Evolutionary conservation across 2,329 filamentous ascomycete species (phyloP), one percentile per base, ranked within the genome.

Genomic region (Pestalotiopsis sp.): DNA sequence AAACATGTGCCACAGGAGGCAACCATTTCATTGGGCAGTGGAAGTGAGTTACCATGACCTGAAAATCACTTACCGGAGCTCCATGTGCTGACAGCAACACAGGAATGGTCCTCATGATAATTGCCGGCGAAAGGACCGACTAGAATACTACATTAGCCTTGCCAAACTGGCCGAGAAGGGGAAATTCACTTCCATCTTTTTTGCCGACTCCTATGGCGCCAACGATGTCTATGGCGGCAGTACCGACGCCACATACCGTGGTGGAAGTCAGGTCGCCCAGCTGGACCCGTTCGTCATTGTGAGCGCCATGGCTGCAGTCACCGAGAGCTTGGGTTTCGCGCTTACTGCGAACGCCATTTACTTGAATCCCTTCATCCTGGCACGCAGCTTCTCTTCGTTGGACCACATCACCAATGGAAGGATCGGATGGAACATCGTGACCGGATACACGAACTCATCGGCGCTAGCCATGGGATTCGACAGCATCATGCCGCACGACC

Each of bases 391-490:
- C 17, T 39, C 60, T 6, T 39, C 27, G 6, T 23, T 49, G 60
- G 60, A 63, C 12, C 60, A 63, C 38, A 12, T 63, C 11, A 39
- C 60, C 31, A 39, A 63, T n/a, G 60, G 60, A n/a, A 23, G 60
- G 6, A 25, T 63, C 14, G 60, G 14, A 36, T 63, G 31, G 31
- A 63, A 63, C 36, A 25, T 63, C 23, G 60, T 63, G 20, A 63
- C 60, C 7, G 14, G 23, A 4, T 61, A n/a, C 20, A 17, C 23
- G 7, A 61, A 61, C 9, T 17, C 14, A 17, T n/a, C 58, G 13
- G 58, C 58, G 6, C 23, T 23, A 2, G 23, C 23, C 13, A 25
- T 61, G 20, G 58, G 58, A 31, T 27, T 27, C 20, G 58, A 61
- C 7, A 23, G 27, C 31, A 27, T 38, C 58, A 27, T 36, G 14